phyloP scores from a whole-genome alignment of 75 land plant genomes.

The Pseudotsuga menziesii region DNA sequence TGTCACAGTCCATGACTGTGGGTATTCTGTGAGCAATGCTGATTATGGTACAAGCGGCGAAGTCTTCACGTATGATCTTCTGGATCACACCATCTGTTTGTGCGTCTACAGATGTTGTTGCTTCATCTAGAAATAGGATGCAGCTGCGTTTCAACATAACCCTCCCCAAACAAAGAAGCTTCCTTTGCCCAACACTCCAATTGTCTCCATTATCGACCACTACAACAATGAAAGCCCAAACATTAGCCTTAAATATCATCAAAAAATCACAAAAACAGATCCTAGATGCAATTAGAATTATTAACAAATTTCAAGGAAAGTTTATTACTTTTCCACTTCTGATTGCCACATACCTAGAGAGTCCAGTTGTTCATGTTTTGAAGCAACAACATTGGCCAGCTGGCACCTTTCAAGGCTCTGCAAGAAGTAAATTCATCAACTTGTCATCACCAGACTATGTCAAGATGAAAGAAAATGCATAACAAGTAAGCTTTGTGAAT shows the following conservation, averaged over 20 bases:
- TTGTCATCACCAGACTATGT: neutral
- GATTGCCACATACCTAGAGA: conserved; percentile 33
- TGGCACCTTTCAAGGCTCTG: conserved; percentile 96
- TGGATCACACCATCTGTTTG: conserved; percentile 88
- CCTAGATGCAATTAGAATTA: neutral
- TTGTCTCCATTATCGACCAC: conserved; percentile 91
- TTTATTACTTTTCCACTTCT: neutral
- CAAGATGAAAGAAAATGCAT: neutral
- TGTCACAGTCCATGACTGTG: conserved; percentile 90
- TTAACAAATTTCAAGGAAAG: neutral
- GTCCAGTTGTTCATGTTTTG: conserved; percentile 66
- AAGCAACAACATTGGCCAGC: conserved; percentile 64
- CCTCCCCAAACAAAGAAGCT: conserved; percentile 84
- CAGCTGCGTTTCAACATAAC: conserved; percentile 74
- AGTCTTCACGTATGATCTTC: conserved; percentile 66
- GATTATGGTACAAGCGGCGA: conserved; percentile 70
- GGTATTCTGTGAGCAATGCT: conserved; percentile 97
- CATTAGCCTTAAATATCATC: neutral
- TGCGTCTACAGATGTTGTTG: conserved; percentile 95
- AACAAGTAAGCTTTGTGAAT: neutral
- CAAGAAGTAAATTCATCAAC: conserved; percentile 4
- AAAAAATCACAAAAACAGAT: neutral
- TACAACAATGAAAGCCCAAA: conserved; percentile 11
- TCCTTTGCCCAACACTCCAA: conserved; percentile 98
- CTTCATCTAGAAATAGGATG: conserved; percentile 87